A percentile compares a stretch with the other conserved stretches of the same genome.
Evolutionary conservation across 2,329 filamentous ascomycete species (phyloP).

Genomic region (Blastomyces gilchristii): DNA sequence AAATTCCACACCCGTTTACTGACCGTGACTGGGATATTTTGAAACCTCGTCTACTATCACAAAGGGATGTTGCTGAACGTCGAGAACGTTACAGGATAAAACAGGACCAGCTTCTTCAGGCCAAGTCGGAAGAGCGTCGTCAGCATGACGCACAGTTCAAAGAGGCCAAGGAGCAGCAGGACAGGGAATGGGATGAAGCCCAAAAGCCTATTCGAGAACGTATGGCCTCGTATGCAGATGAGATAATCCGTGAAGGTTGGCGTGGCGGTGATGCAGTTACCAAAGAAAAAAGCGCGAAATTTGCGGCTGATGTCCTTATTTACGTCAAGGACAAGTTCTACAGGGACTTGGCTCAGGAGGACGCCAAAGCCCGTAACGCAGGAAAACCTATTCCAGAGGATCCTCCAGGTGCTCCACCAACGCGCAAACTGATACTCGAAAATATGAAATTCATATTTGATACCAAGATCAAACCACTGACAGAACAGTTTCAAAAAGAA

Average conservation of each 20-base stretch:
- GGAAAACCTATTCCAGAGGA: conserved; percentile 40
- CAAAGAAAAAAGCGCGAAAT: conserved; percentile 54
- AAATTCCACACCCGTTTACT: conserved; percentile 57
- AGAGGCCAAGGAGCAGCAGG: conserved; percentile 49
- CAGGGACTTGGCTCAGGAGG: conserved; percentile 46
- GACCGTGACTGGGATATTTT: conserved; percentile 61
- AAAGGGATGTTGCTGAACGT: conserved; percentile 55
- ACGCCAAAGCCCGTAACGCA: conserved; percentile 38
- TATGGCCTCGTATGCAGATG: conserved; percentile 58
- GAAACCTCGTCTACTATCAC: conserved; percentile 55
- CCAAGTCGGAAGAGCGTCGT: conserved; percentile 39
- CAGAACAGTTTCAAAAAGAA: conserved; percentile 57
- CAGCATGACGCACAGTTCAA: conserved; percentile 42
- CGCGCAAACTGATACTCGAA: conserved; percentile 59
- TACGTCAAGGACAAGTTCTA: conserved; percentile 59
- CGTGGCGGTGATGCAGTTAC: conserved; percentile 52
- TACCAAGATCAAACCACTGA: conserved; percentile 60
- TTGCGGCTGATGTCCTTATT: conserved; percentile 62
- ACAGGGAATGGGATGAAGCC: conserved; percentile 60
- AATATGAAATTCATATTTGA: conserved; percentile 84
- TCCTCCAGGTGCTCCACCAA: conserved; percentile 45
- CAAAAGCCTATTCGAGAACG: conserved; percentile 57
- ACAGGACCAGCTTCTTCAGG: conserved; percentile 35
- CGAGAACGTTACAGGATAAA: conserved; percentile 43
- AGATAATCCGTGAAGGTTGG: conserved; percentile 58